These are phyloP conservation scores for Escovopsis sp. DNA, from an alignment of 2,329 filamentous ascomycete genomes.

Conservation along the genomic window DNA sequence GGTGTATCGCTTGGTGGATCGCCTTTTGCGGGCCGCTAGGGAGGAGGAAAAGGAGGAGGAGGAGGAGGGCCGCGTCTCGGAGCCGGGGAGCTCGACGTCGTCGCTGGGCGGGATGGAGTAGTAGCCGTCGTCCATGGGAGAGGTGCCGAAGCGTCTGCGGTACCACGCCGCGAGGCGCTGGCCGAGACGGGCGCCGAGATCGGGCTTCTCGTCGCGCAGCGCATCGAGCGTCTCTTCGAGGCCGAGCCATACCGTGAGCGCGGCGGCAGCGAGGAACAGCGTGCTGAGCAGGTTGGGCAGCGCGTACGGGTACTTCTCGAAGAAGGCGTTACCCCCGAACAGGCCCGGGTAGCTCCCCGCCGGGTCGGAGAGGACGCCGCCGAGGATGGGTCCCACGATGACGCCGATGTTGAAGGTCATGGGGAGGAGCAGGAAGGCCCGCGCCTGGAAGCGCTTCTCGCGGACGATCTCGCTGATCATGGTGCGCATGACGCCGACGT, in stretches of 20 bases:
- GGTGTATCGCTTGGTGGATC: conserved; percentile 22
- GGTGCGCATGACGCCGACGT: conserved; percentile 57
- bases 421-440: conserved; percentile 59
- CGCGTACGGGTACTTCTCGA: conserved; percentile 36
- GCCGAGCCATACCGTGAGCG: conserved; percentile 30
- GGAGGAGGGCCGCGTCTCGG: too few relatives aligned
- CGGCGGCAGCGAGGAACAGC: conserved; percentile 27
- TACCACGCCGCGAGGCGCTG: conserved; percentile 17
- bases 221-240: conserved; percentile 39
- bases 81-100: conserved; percentile 10
- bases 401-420: conserved; percentile 62
- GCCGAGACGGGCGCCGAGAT: conserved; percentile 28
- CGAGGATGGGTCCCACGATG: conserved; percentile 53
- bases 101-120: conserved; percentile 8
- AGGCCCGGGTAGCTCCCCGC: conserved; percentile 38
- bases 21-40: conserved; percentile 2
- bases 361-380: conserved; percentile 54
- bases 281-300: conserved; percentile 38
- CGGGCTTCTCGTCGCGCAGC: conserved; percentile 21
- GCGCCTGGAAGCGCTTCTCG: conserved; percentile 47
- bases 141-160: conserved; percentile 9
- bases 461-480: conserved; percentile 66
- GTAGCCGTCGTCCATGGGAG: conserved; percentile 8
- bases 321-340: conserved; percentile 31
- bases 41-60: too few relatives aligned